A percentile compares a stretch with the other conserved stretches of the same genome.
Evolutionary conservation across 306 rosid species (phyloP).

Genomic region (Vigna reflexopilosa): DNA sequence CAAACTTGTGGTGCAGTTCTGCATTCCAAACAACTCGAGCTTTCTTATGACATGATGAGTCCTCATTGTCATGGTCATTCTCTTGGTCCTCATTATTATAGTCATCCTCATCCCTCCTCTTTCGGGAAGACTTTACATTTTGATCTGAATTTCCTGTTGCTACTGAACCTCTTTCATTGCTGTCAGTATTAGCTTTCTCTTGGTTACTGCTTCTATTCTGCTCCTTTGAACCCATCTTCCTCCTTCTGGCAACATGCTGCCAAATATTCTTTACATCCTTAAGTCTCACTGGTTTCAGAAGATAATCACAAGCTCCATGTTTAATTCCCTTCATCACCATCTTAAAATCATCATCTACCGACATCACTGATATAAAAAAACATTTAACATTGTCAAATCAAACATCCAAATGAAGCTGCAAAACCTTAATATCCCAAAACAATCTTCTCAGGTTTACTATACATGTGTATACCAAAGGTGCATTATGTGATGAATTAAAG

Average conservation of each 20-base stretch:
- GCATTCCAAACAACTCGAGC: constrained; percentile 93
- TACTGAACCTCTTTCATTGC: constrained; percentile 47
- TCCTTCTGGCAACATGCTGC: constrained; percentile 92
- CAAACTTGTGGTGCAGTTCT: constrained; percentile 90
- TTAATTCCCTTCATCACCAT: constrained; percentile 92
- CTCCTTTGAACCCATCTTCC: constrained; percentile 62
- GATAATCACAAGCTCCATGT: constrained; percentile 95
- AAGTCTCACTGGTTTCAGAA: constrained; percentile 87
- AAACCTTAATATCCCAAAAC: not conserved
- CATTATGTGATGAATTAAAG: no score
- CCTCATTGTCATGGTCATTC: constrained; percentile 60
- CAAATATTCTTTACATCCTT: constrained; percentile 91
- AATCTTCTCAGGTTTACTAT: not conserved
- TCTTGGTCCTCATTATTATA: constrained; percentile 65
- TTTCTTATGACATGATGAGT: constrained; percentile 73
- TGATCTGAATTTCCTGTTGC: constrained; percentile 59
- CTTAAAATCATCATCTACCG: constrained; percentile 76
- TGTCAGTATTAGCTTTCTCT: constrained; percentile 44
- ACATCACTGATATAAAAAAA: constrained; percentile 73
- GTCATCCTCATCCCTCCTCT: constrained; percentile 77
- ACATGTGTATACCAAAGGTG: not conserved
- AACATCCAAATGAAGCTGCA: constrained; percentile 19
- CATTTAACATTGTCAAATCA: constrained; percentile 18
- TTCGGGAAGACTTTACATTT: constrained; percentile 63
- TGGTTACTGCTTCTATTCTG: constrained; percentile 46